These are phyloP conservation scores for Elaeis oleifera DNA, from an alignment of 202 grass and related monocot genomes.

Conservation along the genomic window DNA sequence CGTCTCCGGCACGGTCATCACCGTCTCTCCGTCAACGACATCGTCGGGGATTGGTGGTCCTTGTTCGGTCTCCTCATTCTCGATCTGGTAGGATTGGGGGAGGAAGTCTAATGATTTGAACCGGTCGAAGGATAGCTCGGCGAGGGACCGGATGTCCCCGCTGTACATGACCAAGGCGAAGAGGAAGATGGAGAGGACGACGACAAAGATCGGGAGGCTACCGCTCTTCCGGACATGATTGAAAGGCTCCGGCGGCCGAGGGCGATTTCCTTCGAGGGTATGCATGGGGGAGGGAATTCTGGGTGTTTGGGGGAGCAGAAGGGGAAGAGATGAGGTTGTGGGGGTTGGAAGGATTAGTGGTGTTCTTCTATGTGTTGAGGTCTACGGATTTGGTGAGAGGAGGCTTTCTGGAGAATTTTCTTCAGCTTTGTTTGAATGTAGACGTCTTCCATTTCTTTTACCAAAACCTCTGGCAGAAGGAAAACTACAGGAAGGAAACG, in stretches of 20 bases:
- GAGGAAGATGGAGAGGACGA: constrained; percentile 44
- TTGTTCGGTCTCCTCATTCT: too few relatives aligned
- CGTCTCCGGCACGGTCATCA: constrained; percentile 27
- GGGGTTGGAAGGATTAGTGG: neutral
- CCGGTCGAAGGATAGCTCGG: constrained; percentile 47
- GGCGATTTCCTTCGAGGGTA: constrained; percentile 49
- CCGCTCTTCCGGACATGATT: constrained; percentile 34
- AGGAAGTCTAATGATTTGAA: constrained; percentile 27
- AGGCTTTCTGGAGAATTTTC: too few relatives aligned
- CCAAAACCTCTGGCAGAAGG: neutral
- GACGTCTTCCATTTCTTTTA: neutral
- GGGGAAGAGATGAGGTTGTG: neutral
- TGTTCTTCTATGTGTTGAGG: neutral
- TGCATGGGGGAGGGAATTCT: constrained; percentile 25
- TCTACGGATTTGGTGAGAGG: constrained; percentile 4
- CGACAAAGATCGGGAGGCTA: constrained; percentile 59
- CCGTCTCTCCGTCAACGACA: neutral
- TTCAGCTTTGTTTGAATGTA: too few relatives aligned
- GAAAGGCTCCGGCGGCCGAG: constrained; percentile 21
- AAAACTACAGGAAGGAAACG: neutral
- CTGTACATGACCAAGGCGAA: constrained; percentile 72
- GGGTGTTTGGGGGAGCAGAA: neutral
- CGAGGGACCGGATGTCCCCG: constrained; percentile 57
- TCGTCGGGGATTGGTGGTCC: constrained; percentile 5
- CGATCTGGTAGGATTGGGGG: constrained; percentile 1